phyloP scores from a whole-genome alignment of 371 early-diverging fungal species.

The Umbelopsis sp. region DNA sequence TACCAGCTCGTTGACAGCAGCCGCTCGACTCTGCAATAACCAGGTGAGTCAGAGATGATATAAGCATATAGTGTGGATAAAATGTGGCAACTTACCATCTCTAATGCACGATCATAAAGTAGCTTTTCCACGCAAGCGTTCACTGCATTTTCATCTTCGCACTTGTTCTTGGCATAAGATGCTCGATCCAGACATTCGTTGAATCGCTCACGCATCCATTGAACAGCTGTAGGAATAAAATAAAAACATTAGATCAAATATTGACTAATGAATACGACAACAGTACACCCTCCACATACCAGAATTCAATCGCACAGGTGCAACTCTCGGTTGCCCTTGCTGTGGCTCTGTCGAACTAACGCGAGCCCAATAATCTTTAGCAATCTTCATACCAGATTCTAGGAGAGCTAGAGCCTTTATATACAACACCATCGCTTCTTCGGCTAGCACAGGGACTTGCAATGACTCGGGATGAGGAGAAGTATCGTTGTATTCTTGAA shows the following conservation, averaged over 20 bases:
- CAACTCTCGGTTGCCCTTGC: constrained; percentile 35
- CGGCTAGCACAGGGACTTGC: constrained; percentile 43
- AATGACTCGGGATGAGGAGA: constrained; percentile 22
- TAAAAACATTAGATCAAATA: background rate
- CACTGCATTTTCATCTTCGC: constrained; percentile 42
- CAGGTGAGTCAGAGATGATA: background rate
- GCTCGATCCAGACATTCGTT: constrained; percentile 87
- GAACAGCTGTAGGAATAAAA: constrained; percentile 51
- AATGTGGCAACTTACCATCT: constrained; percentile 43
- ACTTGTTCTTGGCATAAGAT: constrained; percentile 58
- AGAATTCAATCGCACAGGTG: constrained; percentile 50
- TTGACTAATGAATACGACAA: no score
- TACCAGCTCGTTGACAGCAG: constrained; percentile 53
- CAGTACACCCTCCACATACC: constrained; percentile 21
- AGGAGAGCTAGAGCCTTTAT: constrained; percentile 75
- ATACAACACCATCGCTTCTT: constrained; percentile 78
- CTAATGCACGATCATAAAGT: constrained; percentile 72
- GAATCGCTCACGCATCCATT: constrained; percentile 87
- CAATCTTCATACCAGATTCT: constrained; percentile 75
- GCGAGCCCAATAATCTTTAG: constrained; percentile 71
- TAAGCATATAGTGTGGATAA: no score
- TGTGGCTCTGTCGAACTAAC: constrained; percentile 30
- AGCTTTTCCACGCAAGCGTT: constrained; percentile 65
- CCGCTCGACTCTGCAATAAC: constrained; percentile 49
- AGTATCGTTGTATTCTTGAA: constrained; percentile 12